Evolutionary conservation across 2,329 filamentous ascomycete species (phyloP), one percentile per base, ranked within the genome.

Genomic region (Cryphonectria naterciae): DNA sequence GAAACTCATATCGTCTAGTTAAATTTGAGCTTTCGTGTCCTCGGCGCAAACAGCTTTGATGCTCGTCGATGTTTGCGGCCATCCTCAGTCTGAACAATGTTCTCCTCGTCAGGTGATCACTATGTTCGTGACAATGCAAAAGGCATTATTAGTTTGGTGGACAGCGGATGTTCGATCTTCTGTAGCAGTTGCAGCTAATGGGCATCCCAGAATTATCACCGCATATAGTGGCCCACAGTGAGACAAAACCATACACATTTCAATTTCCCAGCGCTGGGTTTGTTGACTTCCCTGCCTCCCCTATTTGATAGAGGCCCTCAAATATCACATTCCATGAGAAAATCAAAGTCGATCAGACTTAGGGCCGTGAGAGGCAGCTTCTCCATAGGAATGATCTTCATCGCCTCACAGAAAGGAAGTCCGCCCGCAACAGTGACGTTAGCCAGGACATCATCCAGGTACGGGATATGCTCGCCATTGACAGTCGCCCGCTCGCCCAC

Each of bases 371-470:
- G 17, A n/a, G 63, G 41, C 4, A 52, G 17, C 46, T 56, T 41
- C 1, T 41, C 35, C 43, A n/a, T 15, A 10, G 43, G 32, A 15
- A 68, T 32, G 10, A 52, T 19, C n/a, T 68, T 52, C 28, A 43
- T 6, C 4, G 67, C 60, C 28, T 32, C 60, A 28, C 22, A 54
- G 28, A 54, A 28, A 22, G 58, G 49, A 10, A 56, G 58, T 15
- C 32, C 46, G 6, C 60, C 60, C n/a, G 52, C 15, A 35, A 68
- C 13, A 37, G 49, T 56, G 64, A 67, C 80, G 0, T 76, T 77
- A 70, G 82, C 82, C 54, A 86, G 75, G 10, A 86, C 79, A 1
- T 78, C 75, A 69, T 86, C 83, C n/a, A 84, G 74, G 67, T 83
- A 86, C 1, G 75, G 73, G 62, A 86, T 82, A 69, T 81, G 82